A percentile compares a stretch with the other conserved stretches of the same genome.
Conservation (phyloP, 2,329 filamentous ascomycete genomes). For the Fusarium robinianum region DNA sequence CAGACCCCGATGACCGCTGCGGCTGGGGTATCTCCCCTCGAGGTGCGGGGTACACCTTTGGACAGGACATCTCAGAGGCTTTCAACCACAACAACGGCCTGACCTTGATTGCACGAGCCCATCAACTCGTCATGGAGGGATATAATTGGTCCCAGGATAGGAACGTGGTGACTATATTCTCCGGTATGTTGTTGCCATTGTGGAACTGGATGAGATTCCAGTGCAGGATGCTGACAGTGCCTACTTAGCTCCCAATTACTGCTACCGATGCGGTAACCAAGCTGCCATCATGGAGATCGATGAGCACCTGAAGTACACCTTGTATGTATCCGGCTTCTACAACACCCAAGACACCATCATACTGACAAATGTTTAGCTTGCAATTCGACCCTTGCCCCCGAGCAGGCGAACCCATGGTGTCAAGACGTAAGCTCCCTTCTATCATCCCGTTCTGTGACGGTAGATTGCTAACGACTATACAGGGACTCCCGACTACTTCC, state of each 20-base stretch:
- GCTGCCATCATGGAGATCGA: conserved; percentile 99
- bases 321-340: conserved; percentile 66
- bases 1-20: conserved; percentile 94
- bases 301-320: conserved; percentile 98
- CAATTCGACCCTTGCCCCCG: conserved; percentile 99
- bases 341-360: conserved; percentile 31
- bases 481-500: conserved; percentile 97
- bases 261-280: conserved; percentile 98
- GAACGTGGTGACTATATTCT: conserved; percentile 99
- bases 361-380: conserved; percentile 68
- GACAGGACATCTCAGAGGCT: conserved; percentile 95
- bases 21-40: conserved; percentile 95
- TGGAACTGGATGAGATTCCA: not conserved
- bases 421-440: conserved; percentile 67
- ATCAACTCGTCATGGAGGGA: conserved; percentile 99
- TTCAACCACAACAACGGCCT: conserved; percentile 99
- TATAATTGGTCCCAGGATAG: conserved; percentile 99
- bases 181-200: conserved; percentile 60
- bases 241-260: conserved; percentile 80
- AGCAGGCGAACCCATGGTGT: conserved; percentile 98
- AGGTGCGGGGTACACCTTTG: conserved; percentile 93
- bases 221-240: conserved; percentile 8
- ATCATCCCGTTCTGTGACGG: not conserved
- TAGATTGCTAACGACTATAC: conserved; percentile 28
- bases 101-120: conserved; percentile 91